Percentiles rank a stretch among this genome's conserved stretches.
These are phyloP conservation scores for Effrenium voratum DNA, from an alignment of 73 alveolate genomes.

Conservation along the genomic window DNA sequence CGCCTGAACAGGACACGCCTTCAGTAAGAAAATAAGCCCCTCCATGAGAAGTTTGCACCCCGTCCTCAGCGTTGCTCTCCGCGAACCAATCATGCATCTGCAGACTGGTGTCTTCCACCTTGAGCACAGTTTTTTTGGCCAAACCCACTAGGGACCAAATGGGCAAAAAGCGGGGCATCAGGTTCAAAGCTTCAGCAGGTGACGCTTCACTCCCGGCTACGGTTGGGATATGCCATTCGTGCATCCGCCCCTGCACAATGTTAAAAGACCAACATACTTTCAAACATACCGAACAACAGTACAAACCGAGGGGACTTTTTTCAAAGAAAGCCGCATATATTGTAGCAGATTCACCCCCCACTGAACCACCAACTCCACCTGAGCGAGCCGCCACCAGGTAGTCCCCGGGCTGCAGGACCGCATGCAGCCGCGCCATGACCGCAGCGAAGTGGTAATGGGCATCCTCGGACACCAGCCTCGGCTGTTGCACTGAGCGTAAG, in stretches of 20 bases:
- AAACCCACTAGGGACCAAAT: too few species aligned
- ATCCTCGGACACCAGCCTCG: slow-evolving; percentile 71
- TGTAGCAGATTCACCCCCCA: too few species aligned
- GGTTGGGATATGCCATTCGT: background rate
- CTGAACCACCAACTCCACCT: too few species aligned
- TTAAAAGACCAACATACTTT: too few species aligned
- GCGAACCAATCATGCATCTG: slow-evolving; percentile 82
- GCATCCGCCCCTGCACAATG: too few species aligned
- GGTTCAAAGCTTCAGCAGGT: background rate
- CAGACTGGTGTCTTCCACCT: slow-evolving; percentile 79
- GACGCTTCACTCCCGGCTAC: background rate
- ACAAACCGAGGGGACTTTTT: too few species aligned
- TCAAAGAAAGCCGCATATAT: too few species aligned
- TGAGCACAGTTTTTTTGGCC: too few species aligned
- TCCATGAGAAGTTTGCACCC: background rate
- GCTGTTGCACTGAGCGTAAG: too few species aligned
- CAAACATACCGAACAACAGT: too few species aligned
- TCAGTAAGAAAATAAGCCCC: too few species aligned
- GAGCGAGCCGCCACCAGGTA: slow-evolving; percentile 34
- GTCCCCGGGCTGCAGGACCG: slow-evolving; percentile 26
- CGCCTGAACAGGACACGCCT: too few species aligned
- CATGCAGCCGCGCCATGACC: slow-evolving; percentile 30
- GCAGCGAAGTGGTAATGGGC: slow-evolving; percentile 43
- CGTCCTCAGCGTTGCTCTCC: slow-evolving; percentile 17
- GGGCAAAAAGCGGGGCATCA: background rate